Percentiles rank a stretch among this genome's conserved stretches.
These are phyloP conservation scores for Lactarius vividus DNA, from an alignment of 768 basidiomycete species.

Conservation along the genomic window DNA sequence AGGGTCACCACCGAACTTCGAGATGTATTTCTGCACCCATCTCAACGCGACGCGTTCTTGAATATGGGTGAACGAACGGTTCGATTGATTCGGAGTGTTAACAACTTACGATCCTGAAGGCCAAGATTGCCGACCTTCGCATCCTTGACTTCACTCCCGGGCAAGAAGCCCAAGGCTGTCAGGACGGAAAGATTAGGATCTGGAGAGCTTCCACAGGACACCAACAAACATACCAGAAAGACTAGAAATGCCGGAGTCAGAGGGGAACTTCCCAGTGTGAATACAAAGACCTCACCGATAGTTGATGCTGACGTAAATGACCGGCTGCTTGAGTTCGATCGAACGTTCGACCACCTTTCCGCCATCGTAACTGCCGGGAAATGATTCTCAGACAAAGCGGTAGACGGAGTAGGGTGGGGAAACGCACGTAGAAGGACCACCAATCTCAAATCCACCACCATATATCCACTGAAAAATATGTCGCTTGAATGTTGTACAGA, in stretches of 20 bases:
- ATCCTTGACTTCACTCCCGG: conserved; percentile 48
- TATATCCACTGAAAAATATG: conserved; percentile 29
- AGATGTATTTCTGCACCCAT: conserved; percentile 68
- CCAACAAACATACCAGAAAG: conserved; percentile 17
- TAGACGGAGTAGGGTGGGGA: not conserved
- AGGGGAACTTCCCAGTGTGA: not conserved
- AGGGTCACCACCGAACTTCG: conserved; percentile 62
- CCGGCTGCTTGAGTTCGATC: conserved; percentile 27
- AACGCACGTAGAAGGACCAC: conserved; percentile 14
- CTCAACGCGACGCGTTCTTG: conserved; percentile 54
- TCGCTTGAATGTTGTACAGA: not conserved
- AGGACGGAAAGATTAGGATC: not conserved
- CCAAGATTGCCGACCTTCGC: conserved; percentile 61
- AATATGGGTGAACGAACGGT: not conserved
- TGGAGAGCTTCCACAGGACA: not conserved
- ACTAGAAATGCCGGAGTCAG: conserved; percentile 1
- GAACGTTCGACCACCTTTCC: conserved; percentile 29
- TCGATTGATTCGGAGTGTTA: too few species aligned
- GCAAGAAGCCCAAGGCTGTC: conserved; percentile 50
- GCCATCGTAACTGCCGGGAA: conserved; percentile 27
- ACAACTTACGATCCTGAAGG: conserved; percentile 52
- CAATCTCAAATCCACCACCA: conserved; percentile 28
- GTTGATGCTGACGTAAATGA: conserved; percentile 33
- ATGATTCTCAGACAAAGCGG: not conserved
- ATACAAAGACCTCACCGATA: conserved; percentile 28